A percentile compares a stretch with the other conserved stretches of the same genome.
Conservation (phyloP, 78 protist genomes). For the Dictyostelium firmibasis region DNA sequence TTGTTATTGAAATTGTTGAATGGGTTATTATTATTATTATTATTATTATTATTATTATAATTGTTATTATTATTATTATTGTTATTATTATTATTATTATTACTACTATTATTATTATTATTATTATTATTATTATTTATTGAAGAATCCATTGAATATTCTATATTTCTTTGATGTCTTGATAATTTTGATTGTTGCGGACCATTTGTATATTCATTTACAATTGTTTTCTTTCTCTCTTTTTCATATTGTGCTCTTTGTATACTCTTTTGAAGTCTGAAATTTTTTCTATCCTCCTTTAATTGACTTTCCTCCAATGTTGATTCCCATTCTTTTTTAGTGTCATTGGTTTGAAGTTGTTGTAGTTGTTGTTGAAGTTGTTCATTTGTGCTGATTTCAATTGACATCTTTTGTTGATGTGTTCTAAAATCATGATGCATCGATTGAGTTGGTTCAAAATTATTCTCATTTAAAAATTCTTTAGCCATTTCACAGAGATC, state of each 20-base stretch:
- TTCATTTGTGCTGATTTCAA: background rate
- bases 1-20: background rate
- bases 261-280: conserved; percentile 33
- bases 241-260: conserved; percentile 67
- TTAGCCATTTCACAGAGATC: conserved; percentile 43
- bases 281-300: conserved; percentile 60
- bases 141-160: background rate
- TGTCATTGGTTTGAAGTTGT: background rate
- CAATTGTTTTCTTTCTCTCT: conserved; percentile 49
- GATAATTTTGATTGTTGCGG: background rate
- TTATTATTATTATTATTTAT: background rate
- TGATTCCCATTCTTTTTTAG: conserved; percentile 40
- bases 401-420: background rate
- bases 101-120: background rate
- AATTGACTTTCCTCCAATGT: conserved; percentile 19
- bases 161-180: background rate
- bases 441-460: conserved; percentile 46
- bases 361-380: background rate
- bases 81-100: background rate
- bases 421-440: conserved; percentile 26
- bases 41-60: background rate
- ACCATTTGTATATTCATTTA: conserved; percentile 24
- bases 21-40: no score
- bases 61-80: background rate
- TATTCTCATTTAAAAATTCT: conserved; percentile 27